Conservation (phyloP, 768 basidiomycete genomes). For the Pseudohyphozyma bogoriensis region DNA sequence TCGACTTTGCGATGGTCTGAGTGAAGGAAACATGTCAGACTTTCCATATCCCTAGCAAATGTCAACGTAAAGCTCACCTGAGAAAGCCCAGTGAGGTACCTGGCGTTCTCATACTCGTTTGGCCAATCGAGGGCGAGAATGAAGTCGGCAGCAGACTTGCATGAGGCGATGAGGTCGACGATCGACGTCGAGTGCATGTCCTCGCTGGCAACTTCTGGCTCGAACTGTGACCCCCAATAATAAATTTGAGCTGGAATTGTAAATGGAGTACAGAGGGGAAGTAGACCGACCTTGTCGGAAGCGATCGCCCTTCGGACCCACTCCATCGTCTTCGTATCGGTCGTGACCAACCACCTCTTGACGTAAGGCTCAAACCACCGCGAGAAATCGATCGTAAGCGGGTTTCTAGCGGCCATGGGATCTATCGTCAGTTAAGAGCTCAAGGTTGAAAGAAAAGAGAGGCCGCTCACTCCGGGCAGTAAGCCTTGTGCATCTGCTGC, state of each 20-base stretch:
- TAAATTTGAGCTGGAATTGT: not conserved
- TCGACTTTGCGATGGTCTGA: slow-evolving; percentile 79
- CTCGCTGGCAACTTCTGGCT: slow-evolving; percentile 55
- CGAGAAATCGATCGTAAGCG: slow-evolving; percentile 56
- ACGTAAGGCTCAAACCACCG: slow-evolving; percentile 81
- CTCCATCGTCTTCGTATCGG: slow-evolving; percentile 75
- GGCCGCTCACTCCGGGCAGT: slow-evolving; percentile 63
- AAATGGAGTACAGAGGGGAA: slow-evolving; percentile 40
- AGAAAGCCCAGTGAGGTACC: slow-evolving; percentile 77
- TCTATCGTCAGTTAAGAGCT: not conserved
- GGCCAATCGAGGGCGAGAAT: slow-evolving; percentile 85
- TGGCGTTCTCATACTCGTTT: slow-evolving; percentile 74
- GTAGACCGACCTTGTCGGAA: slow-evolving; percentile 63
- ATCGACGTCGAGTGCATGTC: slow-evolving; percentile 88
- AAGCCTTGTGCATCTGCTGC: slow-evolving; percentile 68
- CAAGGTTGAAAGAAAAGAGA: not conserved
- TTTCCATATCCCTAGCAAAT: not conserved
- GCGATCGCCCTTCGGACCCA: slow-evolving; percentile 82
- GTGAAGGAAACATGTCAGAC: not conserved
- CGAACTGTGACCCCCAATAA: slow-evolving; percentile 37
- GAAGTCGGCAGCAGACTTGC: slow-evolving; percentile 80
- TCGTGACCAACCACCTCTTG: slow-evolving; percentile 75
- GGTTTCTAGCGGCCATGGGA: slow-evolving; percentile 4
- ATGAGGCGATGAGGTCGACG: slow-evolving; percentile 86
- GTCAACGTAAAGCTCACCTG: slow-evolving; percentile 49